Evolutionary conservation across 768 basidiomycete genomes (phyloP).

Genomic region (Cyclocybe aegerita): DNA sequence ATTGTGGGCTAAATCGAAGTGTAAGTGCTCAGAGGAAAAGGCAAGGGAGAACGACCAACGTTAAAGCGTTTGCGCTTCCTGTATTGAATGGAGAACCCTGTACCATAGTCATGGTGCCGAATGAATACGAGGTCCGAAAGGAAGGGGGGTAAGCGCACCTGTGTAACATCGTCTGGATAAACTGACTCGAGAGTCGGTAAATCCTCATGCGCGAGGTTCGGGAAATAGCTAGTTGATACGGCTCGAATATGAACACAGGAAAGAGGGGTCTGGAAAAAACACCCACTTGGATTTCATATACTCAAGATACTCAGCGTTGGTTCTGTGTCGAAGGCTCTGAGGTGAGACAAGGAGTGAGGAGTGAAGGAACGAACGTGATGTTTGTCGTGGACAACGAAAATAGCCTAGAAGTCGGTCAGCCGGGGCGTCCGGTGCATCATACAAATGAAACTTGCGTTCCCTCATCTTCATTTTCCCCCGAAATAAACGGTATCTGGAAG

Average conservation of each 20-base stretch:
- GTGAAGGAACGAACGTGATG: slow-evolving; percentile 18
- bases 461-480: slow-evolving; percentile 39
- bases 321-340: slow-evolving; percentile 8
- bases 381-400: slow-evolving; percentile 18
- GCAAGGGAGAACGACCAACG: slow-evolving; percentile 4
- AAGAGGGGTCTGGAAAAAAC: background rate
- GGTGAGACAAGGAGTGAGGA: background rate
- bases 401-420: slow-evolving; percentile 4
- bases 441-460: slow-evolving; percentile 30
- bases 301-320: slow-evolving; percentile 15
- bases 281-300: slow-evolving; percentile 16
- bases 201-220: slow-evolving; percentile 4
- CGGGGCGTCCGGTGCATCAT: background rate
- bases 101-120: too few species aligned
- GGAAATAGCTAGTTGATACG: slow-evolving; percentile 7
- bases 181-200: slow-evolving; percentile 7
- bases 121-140: too few species aligned
- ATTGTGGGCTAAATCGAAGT: slow-evolving; percentile 28
- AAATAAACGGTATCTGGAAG: slow-evolving; percentile 21
- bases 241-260: background rate
- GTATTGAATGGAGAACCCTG: slow-evolving; percentile 21
- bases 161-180: slow-evolving; percentile 19
- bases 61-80: slow-evolving; percentile 15
- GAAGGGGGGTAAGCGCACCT: background rate
- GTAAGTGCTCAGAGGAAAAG: background rate